Evolutionary conservation across 208 protist genomes (phyloP).

Genomic region (Crithidia thermophila): DNA sequence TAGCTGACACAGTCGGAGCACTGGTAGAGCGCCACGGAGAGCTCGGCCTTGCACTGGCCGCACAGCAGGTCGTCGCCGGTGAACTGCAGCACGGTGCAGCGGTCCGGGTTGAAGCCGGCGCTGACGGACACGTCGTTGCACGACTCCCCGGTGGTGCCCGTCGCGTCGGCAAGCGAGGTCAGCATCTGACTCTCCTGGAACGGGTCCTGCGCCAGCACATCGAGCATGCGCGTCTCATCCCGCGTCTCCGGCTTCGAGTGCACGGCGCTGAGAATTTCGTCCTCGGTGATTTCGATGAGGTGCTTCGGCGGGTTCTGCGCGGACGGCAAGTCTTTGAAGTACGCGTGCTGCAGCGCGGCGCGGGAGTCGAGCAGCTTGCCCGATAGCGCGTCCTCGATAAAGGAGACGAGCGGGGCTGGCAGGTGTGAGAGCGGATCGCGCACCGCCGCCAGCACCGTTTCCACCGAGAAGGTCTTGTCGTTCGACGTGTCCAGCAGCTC

Average conservation of each 20-base stretch:
- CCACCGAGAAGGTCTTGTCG: slow-evolving; percentile 21
- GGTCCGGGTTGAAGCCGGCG: slow-evolving; percentile 18
- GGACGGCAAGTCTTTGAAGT: slow-evolving; percentile 30
- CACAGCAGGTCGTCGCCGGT: slow-evolving; percentile 52
- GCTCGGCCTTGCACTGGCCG: slow-evolving; percentile 60
- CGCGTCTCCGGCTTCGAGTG: slow-evolving; percentile 38
- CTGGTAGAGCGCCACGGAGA: slow-evolving; percentile 61
- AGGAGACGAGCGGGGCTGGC: slow-evolving; percentile 43
- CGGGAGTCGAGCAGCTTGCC: slow-evolving; percentile 30
- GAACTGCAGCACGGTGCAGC: slow-evolving; percentile 36
- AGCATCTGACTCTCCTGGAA: slow-evolving; percentile 49
- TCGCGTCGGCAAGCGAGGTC: slow-evolving; percentile 20
- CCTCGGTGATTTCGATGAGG: slow-evolving; percentile 39
- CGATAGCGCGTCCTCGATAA: slow-evolving; percentile 53
- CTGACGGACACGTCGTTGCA: slow-evolving; percentile 25
- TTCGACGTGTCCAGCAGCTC: slow-evolving; percentile 18
- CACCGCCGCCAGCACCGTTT: slow-evolving; percentile 39
- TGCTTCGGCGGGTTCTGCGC: slow-evolving; percentile 18
- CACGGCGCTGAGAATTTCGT: slow-evolving; percentile 50
- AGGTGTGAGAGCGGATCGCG: slow-evolving; percentile 18
- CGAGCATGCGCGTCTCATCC: slow-evolving; percentile 65
- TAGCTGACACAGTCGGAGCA: slow-evolving; percentile 58
- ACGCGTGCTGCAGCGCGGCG: slow-evolving; percentile 56
- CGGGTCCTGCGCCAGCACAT: slow-evolving; percentile 61
- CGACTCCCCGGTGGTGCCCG: slow-evolving; percentile 19